These are phyloP conservation scores for Aspergillus viridinutans DNA, from an alignment of 2,329 filamentous ascomycete species.

Conservation along the genomic window DNA sequence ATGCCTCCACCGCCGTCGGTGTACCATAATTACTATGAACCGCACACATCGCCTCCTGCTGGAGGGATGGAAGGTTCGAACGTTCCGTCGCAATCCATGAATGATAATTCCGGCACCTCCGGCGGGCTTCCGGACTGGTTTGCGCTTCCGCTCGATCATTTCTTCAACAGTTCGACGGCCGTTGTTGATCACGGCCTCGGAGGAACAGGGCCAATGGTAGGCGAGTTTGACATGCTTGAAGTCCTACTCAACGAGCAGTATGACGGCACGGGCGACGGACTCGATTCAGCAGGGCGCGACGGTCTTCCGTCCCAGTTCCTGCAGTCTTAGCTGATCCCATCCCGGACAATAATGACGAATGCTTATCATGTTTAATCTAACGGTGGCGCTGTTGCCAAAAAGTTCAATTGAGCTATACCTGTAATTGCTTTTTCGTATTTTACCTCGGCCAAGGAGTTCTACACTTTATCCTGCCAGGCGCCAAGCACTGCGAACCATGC, in stretches of 20 bases:
- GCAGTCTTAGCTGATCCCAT: conserved; percentile 6
- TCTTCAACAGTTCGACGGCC: conserved; percentile 48
- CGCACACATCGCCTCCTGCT: conserved; percentile 29
- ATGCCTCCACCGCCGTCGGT: conserved; percentile 45
- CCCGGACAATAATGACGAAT: not conserved
- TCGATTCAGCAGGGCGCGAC: conserved; percentile 2
- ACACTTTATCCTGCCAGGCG: not conserved
- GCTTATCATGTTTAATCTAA: not conserved
- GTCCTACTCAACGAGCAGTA: conserved; percentile 43
- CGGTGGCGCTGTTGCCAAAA: not conserved
- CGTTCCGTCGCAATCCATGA: conserved; percentile 26
- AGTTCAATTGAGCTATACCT: not conserved
- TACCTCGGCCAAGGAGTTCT: not conserved
- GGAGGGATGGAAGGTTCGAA: conserved; percentile 28
- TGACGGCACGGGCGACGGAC: conserved; percentile 26
- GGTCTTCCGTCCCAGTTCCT: conserved; percentile 26
- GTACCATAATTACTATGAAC: conserved; percentile 44
- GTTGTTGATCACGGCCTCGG: conserved; percentile 52
- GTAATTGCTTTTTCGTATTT: not conserved
- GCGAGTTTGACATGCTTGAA: conserved; percentile 49
- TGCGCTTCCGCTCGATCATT: conserved; percentile 57
- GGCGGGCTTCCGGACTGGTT: conserved; percentile 53
- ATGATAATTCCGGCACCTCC: conserved; percentile 23
- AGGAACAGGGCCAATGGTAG: conserved; percentile 59
- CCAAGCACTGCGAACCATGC: not conserved